Conservation (phyloP, 2,329 filamentous ascomycete species). For the Ophiostoma tasmaniense region DNA sequence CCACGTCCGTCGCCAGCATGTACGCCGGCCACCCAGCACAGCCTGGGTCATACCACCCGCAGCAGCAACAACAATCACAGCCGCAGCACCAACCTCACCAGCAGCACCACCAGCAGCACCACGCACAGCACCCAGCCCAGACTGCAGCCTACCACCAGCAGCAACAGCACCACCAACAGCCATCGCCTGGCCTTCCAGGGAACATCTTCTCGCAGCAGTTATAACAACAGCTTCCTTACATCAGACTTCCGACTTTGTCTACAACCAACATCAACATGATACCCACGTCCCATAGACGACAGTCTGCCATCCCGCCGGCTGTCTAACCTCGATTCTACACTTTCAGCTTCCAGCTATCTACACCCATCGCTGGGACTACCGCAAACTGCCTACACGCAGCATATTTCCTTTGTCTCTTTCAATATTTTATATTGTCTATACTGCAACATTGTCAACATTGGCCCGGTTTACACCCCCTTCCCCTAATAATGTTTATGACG, state of each 20-base stretch:
- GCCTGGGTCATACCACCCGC: slow-evolving; percentile 17
- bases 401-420: neutral
- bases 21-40: slow-evolving; percentile 29
- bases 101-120: slow-evolving; percentile 10
- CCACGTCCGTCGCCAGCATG: slow-evolving; percentile 24
- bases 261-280: neutral
- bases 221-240: neutral
- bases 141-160: slow-evolving; percentile 13
- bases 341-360: neutral
- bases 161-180: slow-evolving; percentile 14
- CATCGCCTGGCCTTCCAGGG: slow-evolving; percentile 8
- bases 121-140: slow-evolving; percentile 2
- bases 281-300: neutral
- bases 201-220: slow-evolving; percentile 14
- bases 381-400: neutral
- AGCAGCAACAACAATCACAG: slow-evolving; percentile 9
- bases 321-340: neutral
- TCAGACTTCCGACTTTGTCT: neutral
- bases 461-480: neutral
- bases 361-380: neutral
- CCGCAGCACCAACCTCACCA: slow-evolving; percentile 12
- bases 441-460: neutral
- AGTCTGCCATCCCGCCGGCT: neutral
- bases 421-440: neutral
- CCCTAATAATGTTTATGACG: neutral